Base-by-base conservation (phyloP, 2,329 filamentous ascomycete genomes). In the Aspergillus spinulosporus region DNA sequence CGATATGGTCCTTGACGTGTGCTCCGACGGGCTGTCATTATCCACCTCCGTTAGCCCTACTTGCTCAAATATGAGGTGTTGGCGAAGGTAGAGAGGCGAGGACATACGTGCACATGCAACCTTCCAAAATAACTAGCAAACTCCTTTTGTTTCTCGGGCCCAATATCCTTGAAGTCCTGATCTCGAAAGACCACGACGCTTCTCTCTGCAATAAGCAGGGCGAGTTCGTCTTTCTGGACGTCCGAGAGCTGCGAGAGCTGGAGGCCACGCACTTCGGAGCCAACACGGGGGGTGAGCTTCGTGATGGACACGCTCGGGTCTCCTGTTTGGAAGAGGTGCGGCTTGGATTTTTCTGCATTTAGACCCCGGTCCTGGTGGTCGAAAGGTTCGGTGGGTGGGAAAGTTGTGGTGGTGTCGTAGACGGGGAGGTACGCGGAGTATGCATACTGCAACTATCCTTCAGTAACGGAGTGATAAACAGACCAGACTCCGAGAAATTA, bases 101-200 rank as follows among this genome's bases (percentile, higher is more conserved):
- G 29, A 39, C 52, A 3, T 49, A 54, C 52, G 14, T 68, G 64
- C 36, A 67, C 59, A 40, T 68, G 66, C 43, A 66, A 52, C 5
- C 42, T 56, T 7, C 69, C 69, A 55, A 70, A 71, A 39, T 68
- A 69, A 28, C 62, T 57, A 6, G 64, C 67, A 29, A 82, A 67
- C 31, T 69, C 66, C 28, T 77, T 75, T 34, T 63, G 59, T 37
- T 57, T 37, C 9, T 64, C 52, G 1, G 56, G 55, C 2, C 55
- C 56, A 26, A 87, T 63, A 45, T 75, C 72, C 39, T 49, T 53
- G 28, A 87, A 63, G 42, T 51, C 37, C 65, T 86, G 84, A 60
- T 85, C 72, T 14, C 84, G 74, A 67, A 87, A 81, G 66, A 86
- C 85, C 2, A 86, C 83, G 2, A 86, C 83, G 34, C 80, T 83